Evolutionary conservation across 140 eudicot species (phyloP), one percentile per base, ranked within the genome.

Genomic region (Bidens hawaiensis): DNA sequence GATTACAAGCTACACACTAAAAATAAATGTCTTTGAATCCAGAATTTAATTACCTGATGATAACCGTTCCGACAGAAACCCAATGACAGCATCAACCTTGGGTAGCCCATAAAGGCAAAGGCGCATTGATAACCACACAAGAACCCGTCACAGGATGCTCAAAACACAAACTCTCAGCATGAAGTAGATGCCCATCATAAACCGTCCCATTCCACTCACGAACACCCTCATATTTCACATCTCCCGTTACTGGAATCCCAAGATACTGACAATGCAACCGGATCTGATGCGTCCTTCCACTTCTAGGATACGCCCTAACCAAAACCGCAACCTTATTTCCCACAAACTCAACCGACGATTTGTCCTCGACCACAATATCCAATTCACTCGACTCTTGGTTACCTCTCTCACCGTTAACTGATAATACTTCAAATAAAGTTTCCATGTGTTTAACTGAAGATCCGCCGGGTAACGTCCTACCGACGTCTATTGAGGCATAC

Each of bases 241-340:
- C 99, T 30, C 99, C 99, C 64, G 70, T 78, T 34, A 93, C 60
- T n/a, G 99, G 71, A 43, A 93, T 82, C 11, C 96, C 99, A 75
- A 93, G 99, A 75, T 88, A 85, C 51, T 93, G 99, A 77, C 99
- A 93, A 71, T 93, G 99, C 81, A 93, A 77, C 28, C 99, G 93
- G 19, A 93, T 93, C 73, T 93, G 99, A 76, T 93, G 99, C 1
- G 99, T 93, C 70, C 96, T 93, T 77, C 99, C 99, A 77, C 99
- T 93, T 63, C 71, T 79, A 17, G 99, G 99, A 67, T 72, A 81
- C 0, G 94, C 96, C 74, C 99, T 79, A 61, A 93, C 87, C 31
- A 93, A 21, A 72, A 93, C 79, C 85, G 80, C 96, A 27, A 79
- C 94, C 30, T 75, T 84, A 79, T 70, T 75, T 33, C 52, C 73